phyloP scores from a whole-genome alignment of 495 filamentous ascomycete species.

The Lasiosphaeris hirsuta region DNA sequence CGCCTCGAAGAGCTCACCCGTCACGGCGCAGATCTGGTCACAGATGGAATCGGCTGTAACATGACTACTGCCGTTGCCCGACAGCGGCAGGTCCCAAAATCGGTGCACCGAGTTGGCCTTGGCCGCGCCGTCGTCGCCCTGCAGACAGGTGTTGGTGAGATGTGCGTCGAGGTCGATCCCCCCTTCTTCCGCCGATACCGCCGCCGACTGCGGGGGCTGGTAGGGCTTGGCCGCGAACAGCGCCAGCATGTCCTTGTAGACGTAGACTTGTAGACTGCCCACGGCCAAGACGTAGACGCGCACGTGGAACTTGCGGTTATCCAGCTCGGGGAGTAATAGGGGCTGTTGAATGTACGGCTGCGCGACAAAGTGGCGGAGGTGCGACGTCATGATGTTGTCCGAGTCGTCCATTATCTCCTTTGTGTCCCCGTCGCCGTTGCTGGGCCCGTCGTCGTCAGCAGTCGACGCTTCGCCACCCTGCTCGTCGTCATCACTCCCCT shows the following conservation, averaged over 20 bases:
- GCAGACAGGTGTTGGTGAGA: constrained; percentile 97
- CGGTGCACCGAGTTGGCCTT: constrained; percentile 48
- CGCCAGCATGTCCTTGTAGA: constrained; percentile 86
- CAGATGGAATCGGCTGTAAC: constrained; percentile 48
- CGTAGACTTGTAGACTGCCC: constrained; percentile 75
- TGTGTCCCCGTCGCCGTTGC: constrained; percentile 7
- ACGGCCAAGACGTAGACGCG: constrained; percentile 81
- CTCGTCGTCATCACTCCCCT: constrained; percentile 35
- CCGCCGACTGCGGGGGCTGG: constrained; percentile 31
- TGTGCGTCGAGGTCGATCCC: constrained; percentile 64
- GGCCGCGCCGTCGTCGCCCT: constrained; percentile 44
- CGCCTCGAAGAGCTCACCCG: constrained; percentile 76
- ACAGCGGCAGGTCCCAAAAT: constrained; percentile 64
- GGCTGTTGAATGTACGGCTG: constrained; percentile 95
- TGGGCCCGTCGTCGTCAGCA: constrained; percentile 1
- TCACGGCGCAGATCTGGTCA: constrained; percentile 67
- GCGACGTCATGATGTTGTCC: constrained; percentile 74
- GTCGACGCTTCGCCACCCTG: neutral
- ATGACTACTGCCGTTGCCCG: neutral
- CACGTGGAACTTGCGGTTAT: constrained; percentile 89
- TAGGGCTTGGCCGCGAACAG: constrained; percentile 80
- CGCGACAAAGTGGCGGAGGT: constrained; percentile 91
- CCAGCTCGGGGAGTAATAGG: constrained; percentile 61
- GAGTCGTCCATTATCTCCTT: constrained; percentile 19
- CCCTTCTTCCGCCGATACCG: constrained; percentile 31